Base-by-base conservation (phyloP, 164 flowering plant species). In the Liriodendron chinense region DNA sequence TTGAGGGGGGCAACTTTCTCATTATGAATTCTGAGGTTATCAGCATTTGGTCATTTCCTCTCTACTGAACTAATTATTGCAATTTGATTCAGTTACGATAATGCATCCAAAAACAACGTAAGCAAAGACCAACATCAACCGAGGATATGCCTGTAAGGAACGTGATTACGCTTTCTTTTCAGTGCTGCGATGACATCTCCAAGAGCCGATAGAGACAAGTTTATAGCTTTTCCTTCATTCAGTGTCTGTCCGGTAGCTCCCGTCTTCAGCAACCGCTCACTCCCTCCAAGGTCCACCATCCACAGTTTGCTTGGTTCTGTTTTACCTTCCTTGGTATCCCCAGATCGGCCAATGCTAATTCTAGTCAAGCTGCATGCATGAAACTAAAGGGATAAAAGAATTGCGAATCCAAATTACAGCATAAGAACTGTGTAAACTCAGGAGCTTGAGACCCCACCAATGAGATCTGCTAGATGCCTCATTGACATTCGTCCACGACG, bases 201-300 rank as follows among this genome's bases (percentile, higher is more conserved):
- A 18, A 93, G 83, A 78, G 98, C 94, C 24, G 98, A 93, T 74
- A 93, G 92, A 28, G 96, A 91, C 34, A 93, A 91, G 84, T 93
- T 93, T 75, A 93, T 93, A 71, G 96, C 92, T 70, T 86, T 81
- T 28, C 98, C 98, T 82, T 93, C 96, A 70, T 93, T 94, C 24
- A 93, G 85, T 23, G 92, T 91, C 74, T 83, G 91, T 64, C 98
- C 98, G 26, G 84, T 85, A 1, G 98, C 98, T 80, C 93, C 91
- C 1, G 96, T 93, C 87, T 93, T 93, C 81, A 93, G 70, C 43
- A 90, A 59, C 7, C 96, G 80, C 77, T 93, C 98, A 72, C 93
- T 93, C 65, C 98, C 98, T 77, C 98, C 98, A 79, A 93, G 98
- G 80, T 93, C 98, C 72, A 91, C 90, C 98, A 93, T 88, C 95